A percentile compares a stretch with the other conserved stretches of the same genome.
These are phyloP conservation scores for Populus hybrid DNA, from an alignment of 441 rosid species.

Conservation along the genomic window DNA sequence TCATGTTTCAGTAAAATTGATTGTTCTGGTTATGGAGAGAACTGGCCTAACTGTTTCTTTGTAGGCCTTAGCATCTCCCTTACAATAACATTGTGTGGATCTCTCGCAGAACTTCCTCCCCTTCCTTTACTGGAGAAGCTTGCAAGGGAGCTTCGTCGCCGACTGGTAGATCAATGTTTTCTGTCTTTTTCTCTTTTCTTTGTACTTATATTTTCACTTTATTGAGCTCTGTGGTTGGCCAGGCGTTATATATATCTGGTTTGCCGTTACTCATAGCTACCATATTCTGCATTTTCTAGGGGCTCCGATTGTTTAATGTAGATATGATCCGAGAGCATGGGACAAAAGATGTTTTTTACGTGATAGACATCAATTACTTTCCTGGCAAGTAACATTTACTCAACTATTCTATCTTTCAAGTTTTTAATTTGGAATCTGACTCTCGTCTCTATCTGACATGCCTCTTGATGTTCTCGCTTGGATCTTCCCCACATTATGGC, in stretches of 20 bases:
- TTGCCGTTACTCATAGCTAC: neutral
- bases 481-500: neutral
- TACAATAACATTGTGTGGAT: conserved; percentile 12
- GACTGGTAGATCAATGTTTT: conserved; percentile 48
- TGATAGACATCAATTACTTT: conserved; percentile 81
- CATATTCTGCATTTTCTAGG: conserved; percentile 37
- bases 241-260: neutral
- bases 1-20: neutral
- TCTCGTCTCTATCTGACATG: neutral
- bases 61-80: neutral
- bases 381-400: conserved; percentile 48
- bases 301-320: conserved; percentile 80
- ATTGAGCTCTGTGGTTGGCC: conserved; percentile 1
- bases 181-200: neutral
- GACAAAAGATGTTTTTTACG: conserved; percentile 61
- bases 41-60: neutral
- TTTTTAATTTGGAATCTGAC: neutral
- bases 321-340: conserved; percentile 90
- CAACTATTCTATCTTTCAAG: neutral
- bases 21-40: no score
- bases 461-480: neutral
- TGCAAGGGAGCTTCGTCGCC: conserved; percentile 68
- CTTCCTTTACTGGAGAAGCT: conserved; percentile 74
- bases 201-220: neutral
- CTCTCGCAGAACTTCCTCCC: conserved; percentile 84